phyloP scores from a whole-genome alignment of 1,284 basidiomycete genomes.

The Coniferiporia weirii region DNA sequence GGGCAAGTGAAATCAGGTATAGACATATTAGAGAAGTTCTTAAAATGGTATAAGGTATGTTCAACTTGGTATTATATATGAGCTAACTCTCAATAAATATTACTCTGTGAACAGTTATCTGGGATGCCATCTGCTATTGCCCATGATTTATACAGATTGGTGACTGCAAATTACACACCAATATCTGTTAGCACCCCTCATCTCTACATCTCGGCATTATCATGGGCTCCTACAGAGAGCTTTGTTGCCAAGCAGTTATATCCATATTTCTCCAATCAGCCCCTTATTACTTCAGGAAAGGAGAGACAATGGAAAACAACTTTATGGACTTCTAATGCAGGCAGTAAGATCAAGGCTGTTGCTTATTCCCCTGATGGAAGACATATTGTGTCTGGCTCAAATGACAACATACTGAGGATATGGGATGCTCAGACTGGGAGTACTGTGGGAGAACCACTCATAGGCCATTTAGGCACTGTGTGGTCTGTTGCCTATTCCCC shows the following conservation, averaged over 20 bases:
- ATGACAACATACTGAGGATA: too few species aligned
- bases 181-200: slow-evolving; percentile 2
- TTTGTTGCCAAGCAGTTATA: not conserved
- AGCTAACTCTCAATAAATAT: not conserved
- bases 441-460: too few species aligned
- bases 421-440: too few species aligned
- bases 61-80: not conserved
- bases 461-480: too few species aligned
- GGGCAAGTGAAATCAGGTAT: not conserved
- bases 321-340: not conserved
- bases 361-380: too few species aligned
- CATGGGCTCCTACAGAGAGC: not conserved
- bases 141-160: not conserved
- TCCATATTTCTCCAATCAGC: not conserved
- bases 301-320: not conserved
- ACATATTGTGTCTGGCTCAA: too few species aligned
- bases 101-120: too few species aligned
- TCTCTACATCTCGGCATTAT: slow-evolving; percentile 9
- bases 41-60: not conserved
- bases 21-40: not conserved
- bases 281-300: not conserved
- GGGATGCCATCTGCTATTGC: not conserved
- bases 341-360: too few species aligned
- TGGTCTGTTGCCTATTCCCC: too few species aligned
- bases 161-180: too few species aligned